phyloP scores from a whole-genome alignment of 1,284 basidiomycete genomes.

The Gymnopus androsaceus region DNA sequence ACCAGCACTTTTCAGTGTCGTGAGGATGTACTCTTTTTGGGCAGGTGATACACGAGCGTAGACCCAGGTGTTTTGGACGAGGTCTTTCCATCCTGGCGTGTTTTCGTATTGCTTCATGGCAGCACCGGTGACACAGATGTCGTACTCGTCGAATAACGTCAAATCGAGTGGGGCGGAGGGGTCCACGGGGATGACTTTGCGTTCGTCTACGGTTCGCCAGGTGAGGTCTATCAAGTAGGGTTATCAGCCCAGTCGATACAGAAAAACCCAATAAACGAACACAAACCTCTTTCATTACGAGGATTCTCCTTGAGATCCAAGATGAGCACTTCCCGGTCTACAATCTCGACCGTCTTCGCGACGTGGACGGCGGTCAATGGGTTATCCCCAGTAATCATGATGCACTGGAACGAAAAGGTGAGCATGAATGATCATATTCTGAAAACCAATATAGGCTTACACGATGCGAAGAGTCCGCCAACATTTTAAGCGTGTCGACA shows the following conservation, averaged over 20 bases:
- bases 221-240: constrained; percentile 60
- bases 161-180: constrained; percentile 76
- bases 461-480: constrained; percentile 91
- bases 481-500: constrained; percentile 85
- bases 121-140: constrained; percentile 92
- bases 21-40: constrained; percentile 93
- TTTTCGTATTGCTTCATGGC: constrained; percentile 84
- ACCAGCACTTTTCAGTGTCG: constrained; percentile 83
- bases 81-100: constrained; percentile 66
- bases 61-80: constrained; percentile 94
- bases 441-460: constrained; percentile 42
- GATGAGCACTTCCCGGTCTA: constrained; percentile 90
- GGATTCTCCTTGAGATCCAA: constrained; percentile 87
- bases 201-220: constrained; percentile 93
- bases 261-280: neutral
- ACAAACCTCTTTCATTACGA: constrained; percentile 63
- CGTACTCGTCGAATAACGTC: constrained; percentile 80
- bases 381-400: constrained; percentile 98
- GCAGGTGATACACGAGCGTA: constrained; percentile 95
- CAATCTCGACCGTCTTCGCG: constrained; percentile 91
- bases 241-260: neutral
- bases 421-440: constrained; percentile 8
- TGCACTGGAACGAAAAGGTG: constrained; percentile 56
- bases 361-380: constrained; percentile 94
- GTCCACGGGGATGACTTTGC: constrained; percentile 81